Evolutionary conservation across 768 basidiomycete species (phyloP), one percentile per base, ranked within the genome.

Genomic region (Ramaria rubella): DNA sequence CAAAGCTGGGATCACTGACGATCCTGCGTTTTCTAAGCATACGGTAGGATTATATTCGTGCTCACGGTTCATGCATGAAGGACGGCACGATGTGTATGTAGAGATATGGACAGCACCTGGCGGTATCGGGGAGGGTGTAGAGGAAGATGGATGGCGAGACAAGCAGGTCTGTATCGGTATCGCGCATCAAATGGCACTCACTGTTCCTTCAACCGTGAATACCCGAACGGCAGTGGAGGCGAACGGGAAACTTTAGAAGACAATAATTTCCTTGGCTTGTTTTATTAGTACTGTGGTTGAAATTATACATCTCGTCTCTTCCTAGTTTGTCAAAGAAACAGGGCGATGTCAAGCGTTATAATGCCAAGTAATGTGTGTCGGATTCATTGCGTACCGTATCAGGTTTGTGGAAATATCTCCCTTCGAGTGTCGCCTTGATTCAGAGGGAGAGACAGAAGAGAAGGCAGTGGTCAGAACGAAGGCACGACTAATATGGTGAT

Each of bases 61-160:
- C 14, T 75, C 80, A 1, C 73, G 72, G 6, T 86, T 84, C 64
- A 62, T 80, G 57, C 75, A 76, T 46, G 71, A 78, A 42, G 77
- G 77, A 7, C 71, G 83, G 55, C 83, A 87, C 60, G 82, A 85
- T 46, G 62, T 67, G 3, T 79, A 79, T 60, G 76, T 79, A 3
- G 86, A 86, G 62, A 70, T 85, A 12, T 87, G 85, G 85, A 80
- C 81, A 5, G 81, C 84, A 9, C 85, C 85, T 1, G 70, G 72
- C 42, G 72, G 80, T 53, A 70, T 82, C 36, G 80, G 77, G 2
- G 75, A 76, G 53, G 79, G 78, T 0, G 49, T 64, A 4, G 65
- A 72, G 29, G 31, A 38, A 7, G 65, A 73, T 3, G 76, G 76
- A 11, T 87, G 85, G 85, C 76, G 81, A 60, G 81, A 81, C 45